Percentiles rank a stretch among this genome's conserved stretches.
Conservation (phyloP, 306 rosid genomes). For the Citrullus amarus region DNA sequence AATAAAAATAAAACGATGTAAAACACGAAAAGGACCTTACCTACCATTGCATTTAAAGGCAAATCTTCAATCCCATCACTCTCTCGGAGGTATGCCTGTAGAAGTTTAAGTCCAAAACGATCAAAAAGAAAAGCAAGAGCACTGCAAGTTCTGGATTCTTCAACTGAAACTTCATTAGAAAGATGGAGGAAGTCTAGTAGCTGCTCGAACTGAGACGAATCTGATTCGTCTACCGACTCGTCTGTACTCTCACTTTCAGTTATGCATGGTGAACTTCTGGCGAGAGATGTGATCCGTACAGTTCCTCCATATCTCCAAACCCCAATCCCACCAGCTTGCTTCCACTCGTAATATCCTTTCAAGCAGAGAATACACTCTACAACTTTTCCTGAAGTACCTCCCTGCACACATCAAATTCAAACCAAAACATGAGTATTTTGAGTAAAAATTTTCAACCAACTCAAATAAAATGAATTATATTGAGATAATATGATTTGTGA, state of each 20-base stretch:
- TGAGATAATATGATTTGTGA: background rate
- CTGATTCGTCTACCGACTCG: slow-evolving; percentile 63
- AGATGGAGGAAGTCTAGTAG: slow-evolving; percentile 61
- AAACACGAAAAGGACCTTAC: slow-evolving; percentile 41
- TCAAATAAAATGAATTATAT: background rate
- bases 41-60: slow-evolving; percentile 92
- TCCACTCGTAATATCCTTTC: slow-evolving; percentile 92
- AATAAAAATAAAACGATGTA: background rate
- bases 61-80: slow-evolving; percentile 42
- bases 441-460: background rate
- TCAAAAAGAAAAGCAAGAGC: slow-evolving; percentile 71
- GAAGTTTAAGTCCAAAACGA: slow-evolving; percentile 71
- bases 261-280: slow-evolving; percentile 44
- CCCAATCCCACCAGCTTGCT: slow-evolving; percentile 80
- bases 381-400: slow-evolving; percentile 81
- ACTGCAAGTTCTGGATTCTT: slow-evolving; percentile 58
- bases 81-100: slow-evolving; percentile 76
- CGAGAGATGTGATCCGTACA: slow-evolving; percentile 67
- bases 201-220: slow-evolving; percentile 69
- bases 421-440: background rate
- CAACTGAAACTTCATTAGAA: slow-evolving; percentile 52
- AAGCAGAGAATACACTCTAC: slow-evolving; percentile 96
- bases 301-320: slow-evolving; percentile 99
- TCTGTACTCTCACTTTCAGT: slow-evolving; percentile 55
- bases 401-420: slow-evolving; percentile 26